Conservation (phyloP, 202 grass and related monocot genomes). For the Setaria viridis region DNA sequence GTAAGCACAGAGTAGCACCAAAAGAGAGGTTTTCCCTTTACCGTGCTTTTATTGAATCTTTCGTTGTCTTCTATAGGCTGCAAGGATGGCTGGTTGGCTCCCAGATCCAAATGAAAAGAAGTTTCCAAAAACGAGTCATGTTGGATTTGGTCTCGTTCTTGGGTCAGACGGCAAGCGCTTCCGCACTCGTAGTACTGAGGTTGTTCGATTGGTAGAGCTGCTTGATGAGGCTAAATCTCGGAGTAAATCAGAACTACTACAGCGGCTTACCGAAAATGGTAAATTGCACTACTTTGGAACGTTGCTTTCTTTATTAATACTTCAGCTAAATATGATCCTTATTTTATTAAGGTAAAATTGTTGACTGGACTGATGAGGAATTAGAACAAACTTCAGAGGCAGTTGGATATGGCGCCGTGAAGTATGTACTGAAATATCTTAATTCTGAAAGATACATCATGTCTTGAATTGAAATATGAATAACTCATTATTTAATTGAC, state of each 20-base stretch:
- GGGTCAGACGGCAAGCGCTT: constrained; percentile 94
- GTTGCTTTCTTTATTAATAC: constrained; percentile 3
- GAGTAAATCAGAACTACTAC: constrained; percentile 77
- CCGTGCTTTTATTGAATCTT: constrained; percentile 26
- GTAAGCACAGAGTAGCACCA: constrained; percentile 47
- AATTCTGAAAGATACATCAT: constrained; percentile 15
- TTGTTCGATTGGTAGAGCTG: constrained; percentile 90
- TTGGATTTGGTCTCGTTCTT: constrained; percentile 97
- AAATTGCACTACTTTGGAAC: constrained; percentile 31
- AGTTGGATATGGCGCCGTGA: constrained; percentile 95
- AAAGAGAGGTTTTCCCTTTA: constrained; percentile 1
- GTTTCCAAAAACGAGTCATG: constrained; percentile 83
- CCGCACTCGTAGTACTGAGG: constrained; percentile 88
- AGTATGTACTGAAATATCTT: constrained; percentile 56
- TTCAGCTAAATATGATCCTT: constrained; percentile 41
- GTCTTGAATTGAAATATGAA: constrained; percentile 23
- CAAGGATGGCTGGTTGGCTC: constrained; percentile 84
- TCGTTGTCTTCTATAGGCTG: constrained; percentile 63
- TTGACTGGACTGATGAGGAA: constrained; percentile 92
- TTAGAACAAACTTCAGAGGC: constrained; percentile 89
- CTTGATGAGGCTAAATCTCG: constrained; percentile 94
- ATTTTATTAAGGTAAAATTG: constrained; percentile 74
- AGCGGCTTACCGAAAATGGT: constrained; percentile 86
- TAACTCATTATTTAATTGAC: constrained; percentile 18
- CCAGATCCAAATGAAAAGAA: constrained; percentile 65